Base-by-base conservation (phyloP, 75 land plant genomes). In the Sequoiadendron giganteum region DNA sequence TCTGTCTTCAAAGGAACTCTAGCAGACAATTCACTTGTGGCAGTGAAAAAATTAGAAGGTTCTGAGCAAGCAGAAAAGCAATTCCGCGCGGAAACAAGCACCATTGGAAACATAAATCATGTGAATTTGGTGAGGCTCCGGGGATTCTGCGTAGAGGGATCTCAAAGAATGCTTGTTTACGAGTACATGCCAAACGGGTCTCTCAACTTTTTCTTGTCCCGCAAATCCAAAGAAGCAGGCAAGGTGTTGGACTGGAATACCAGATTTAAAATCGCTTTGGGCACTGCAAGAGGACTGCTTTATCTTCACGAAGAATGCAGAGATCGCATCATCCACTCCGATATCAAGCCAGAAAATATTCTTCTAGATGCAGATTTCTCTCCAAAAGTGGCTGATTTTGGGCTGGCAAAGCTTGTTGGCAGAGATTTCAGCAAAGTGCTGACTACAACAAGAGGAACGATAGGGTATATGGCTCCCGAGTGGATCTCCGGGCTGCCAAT, bases 261-360 rank as follows among this genome's bases (percentile, higher is more conserved):
- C 47, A 73, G 95, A 85, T 91, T 88, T 83, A 70, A 76, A 13
- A 91, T 94, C 28, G 96, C 96, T 15, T 16, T 94, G 10, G 96
- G 95, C 76, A 94, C 92, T 2, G 96, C 96, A 15, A 92, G 88
- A 72, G 96, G 92, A 16, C 87, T 95, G 2, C 88, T 91, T 42
- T 95, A 95, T 85, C 92, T 95, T n/a, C 94, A 94, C 88, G 91
- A 92, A 18, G 93, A 91, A 83, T 94, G 97, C 91, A 70, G 94
- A 48, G 90, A 91, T 5, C 80, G 89, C 47, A 89, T 95, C 47
- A 85, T 95, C 19, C 97, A 95, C 75, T 93, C 90, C 21, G 97
- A 95, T 58, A 90, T 95, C 76, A 94, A 95, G 91, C 95, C 97
- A 36, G 94, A 95, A 86, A 95, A 95, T 81, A 92, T 95, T 9